Evolutionary conservation across 106 monocot genomes (phyloP).

Genomic region (Gastrodia elata): DNA sequence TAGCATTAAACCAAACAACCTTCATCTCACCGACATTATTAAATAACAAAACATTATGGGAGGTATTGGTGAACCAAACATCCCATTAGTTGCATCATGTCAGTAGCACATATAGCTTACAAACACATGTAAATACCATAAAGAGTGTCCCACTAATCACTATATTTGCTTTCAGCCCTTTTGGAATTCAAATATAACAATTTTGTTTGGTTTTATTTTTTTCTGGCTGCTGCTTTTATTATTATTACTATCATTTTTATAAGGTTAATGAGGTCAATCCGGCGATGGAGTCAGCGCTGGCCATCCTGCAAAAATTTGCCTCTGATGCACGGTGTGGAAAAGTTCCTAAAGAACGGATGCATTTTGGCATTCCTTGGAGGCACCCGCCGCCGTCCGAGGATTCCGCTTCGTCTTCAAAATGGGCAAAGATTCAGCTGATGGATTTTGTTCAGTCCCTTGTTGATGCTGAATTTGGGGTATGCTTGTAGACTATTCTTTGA

Average conservation of each 20-base stretch:
- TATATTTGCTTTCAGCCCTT: neutral
- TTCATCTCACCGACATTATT: no score
- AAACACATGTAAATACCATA: no score
- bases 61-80: no score
- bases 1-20: no score
- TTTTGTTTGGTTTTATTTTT: neutral
- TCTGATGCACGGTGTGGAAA: conserved; percentile 63
- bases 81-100: no score
- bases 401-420: conserved; percentile 35
- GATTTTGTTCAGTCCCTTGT: conserved; percentile 87
- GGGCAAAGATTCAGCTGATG: conserved; percentile 91
- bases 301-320: conserved; percentile 62
- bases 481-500: no score
- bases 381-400: conserved; percentile 55
- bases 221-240: neutral
- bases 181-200: no score
- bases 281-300: conserved; percentile 77
- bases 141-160: no score
- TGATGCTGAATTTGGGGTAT: conserved; percentile 88
- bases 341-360: conserved; percentile 46
- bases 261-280: conserved; percentile 89
- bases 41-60: no score
- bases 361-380: conserved; percentile 94
- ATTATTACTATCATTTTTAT: no score
- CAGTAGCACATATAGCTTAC: no score